Base-by-base conservation (phyloP, 306 rosid species). In the Ammopiptanthus mongolicus region DNA sequence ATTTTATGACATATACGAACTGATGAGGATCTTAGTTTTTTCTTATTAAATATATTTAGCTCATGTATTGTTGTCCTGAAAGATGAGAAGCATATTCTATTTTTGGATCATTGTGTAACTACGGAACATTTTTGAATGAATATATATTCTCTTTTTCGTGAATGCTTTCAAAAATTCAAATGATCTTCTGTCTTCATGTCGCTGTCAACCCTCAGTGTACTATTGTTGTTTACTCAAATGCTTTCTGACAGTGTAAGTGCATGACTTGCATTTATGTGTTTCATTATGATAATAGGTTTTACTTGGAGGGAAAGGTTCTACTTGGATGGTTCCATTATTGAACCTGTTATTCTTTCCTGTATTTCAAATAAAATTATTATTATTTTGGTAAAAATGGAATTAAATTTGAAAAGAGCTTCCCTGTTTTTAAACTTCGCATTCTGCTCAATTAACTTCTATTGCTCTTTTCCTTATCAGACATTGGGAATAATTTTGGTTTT, bases 151-250 rank as follows among this genome's bases (percentile, higher is more conserved):
- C 17, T 39, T 63, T 53, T 42, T 19, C 21, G 41, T 83, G 14
- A 18, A 19, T 12, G 15, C 68, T n/a, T 59, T 66, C 19, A 68
- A 61, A 62, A 53, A 59, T 59, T 66, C 19, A 68, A 61, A 62
- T 64, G 66, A 57, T 76, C 59, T 48, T 69, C 39, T 19, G 47
- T 44, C 41, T 70, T 65, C 37, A 56, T 69, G 61, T 73, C 31
- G 61, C 46, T 78, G 22, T 50, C 44, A 34, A 74, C 52, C 73
- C 51, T 48, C n/a, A 33, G 53, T 62, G 71, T 74, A 23, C n/a
- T 18, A 69, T 12, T 83, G 23, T 17, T 34, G 23, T 42, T 70
- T 60, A 15, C 18, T 5, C 70, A n/a, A n/a, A 34, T 63, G 37
- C 56, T 55, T 70, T 56, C 25, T 28, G 13, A 11, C 13, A 46